phyloP scores from a whole-genome alignment of 306 rosid species.

The Vigna trinervia region DNA sequence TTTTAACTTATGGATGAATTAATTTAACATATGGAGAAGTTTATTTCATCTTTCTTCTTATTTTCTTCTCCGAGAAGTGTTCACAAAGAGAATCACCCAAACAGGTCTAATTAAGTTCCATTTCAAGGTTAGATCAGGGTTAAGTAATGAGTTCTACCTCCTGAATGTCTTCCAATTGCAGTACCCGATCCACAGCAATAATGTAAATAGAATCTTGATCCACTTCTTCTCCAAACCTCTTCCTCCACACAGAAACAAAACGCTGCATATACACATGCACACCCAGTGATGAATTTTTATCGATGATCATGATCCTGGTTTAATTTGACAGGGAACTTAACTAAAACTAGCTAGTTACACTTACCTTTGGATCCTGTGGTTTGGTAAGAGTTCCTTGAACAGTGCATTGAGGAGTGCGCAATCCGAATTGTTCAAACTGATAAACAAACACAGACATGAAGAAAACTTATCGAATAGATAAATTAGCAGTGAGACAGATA shows the following conservation, averaged over 20 bases:
- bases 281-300: background rate
- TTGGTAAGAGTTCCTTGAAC: slow-evolving; percentile 77
- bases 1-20: no score
- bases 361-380: slow-evolving; percentile 57
- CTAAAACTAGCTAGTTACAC: slow-evolving; percentile 8
- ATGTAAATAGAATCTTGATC: slow-evolving; percentile 68
- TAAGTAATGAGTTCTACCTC: slow-evolving; percentile 56
- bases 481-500: background rate
- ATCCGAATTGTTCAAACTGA: slow-evolving; percentile 76
- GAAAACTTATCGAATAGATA: background rate
- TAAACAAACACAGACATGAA: slow-evolving; percentile 32
- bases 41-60: no score
- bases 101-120: no score
- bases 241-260: slow-evolving; percentile 70
- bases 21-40: no score
- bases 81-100: no score
- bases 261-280: slow-evolving; percentile 48
- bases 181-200: slow-evolving; percentile 73
- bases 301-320: slow-evolving; percentile 10
- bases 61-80: no score
- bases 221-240: slow-evolving; percentile 83
- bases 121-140: slow-evolving; percentile 1
- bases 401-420: slow-evolving; percentile 92
- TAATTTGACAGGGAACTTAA: background rate
- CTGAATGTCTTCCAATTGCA: slow-evolving; percentile 84